Conservation (phyloP, 129 eudicot species). For the Ambrosia artemisiifolia region DNA sequence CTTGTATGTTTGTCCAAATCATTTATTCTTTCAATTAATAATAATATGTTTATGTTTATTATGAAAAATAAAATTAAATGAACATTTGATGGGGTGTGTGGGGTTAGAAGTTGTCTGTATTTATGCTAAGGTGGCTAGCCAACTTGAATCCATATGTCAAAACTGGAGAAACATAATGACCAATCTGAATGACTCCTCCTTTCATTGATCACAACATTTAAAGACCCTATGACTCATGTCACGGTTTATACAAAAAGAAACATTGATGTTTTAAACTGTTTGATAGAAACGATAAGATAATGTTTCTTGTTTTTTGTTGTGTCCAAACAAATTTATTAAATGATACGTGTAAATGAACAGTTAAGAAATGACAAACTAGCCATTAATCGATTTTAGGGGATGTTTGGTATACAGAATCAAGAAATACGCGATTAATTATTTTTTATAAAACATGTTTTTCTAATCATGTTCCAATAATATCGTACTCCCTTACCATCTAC, state of each 20-base stretch:
- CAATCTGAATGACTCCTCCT: conserved; percentile 32
- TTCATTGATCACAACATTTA: conserved; percentile 24
- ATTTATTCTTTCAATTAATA: not conserved
- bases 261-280: conserved; percentile 21
- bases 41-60: not conserved
- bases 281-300: conserved; percentile 26
- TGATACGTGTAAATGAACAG: conserved; percentile 3
- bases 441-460: not conserved
- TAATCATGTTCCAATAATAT: too few species aligned
- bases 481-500: not conserved
- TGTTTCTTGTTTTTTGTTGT: conserved; percentile 17
- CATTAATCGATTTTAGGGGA: too few species aligned
- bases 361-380: not conserved
- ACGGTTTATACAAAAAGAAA: conserved; percentile 17
- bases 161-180: conserved; percentile 41
- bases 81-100: conserved; percentile 20
- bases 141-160: conserved; percentile 36
- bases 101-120: conserved; percentile 33
- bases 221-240: conserved; percentile 15
- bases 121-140: conserved; percentile 28
- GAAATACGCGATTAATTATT: too few species aligned
- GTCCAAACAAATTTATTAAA: conserved; percentile 9
- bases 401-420: too few species aligned
- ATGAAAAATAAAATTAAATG: not conserved
- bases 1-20: not conserved